These are phyloP conservation scores for Ophiostoma populinum DNA, from an alignment of 2,329 filamentous ascomycete species.

Conservation along the genomic window DNA sequence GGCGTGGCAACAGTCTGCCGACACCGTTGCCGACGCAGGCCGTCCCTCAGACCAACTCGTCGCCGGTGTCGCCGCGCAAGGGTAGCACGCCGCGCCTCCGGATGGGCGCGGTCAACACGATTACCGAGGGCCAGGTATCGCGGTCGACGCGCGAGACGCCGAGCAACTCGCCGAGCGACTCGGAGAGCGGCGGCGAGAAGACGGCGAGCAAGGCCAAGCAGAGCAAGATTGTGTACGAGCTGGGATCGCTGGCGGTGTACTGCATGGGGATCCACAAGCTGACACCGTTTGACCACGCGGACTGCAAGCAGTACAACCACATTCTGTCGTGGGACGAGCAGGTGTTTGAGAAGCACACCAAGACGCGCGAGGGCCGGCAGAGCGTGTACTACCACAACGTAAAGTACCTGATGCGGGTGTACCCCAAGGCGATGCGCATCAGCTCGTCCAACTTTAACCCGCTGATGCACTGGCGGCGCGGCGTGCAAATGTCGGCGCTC, in stretches of 20 bases:
- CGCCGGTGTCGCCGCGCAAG: conserved; percentile 22
- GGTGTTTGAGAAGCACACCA: conserved; percentile 67
- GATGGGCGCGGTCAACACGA: conserved; percentile 41
- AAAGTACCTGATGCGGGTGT: conserved; percentile 82
- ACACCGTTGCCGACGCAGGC: conserved; percentile 47
- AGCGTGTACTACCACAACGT: conserved; percentile 80
- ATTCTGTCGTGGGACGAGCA: conserved; percentile 90
- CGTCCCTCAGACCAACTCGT: conserved; percentile 27
- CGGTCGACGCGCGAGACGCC: conserved; percentile 25
- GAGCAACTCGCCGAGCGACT: conserved; percentile 53
- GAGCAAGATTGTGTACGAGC: conserved; percentile 71
- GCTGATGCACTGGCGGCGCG: conserved; percentile 80
- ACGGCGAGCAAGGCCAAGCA: conserved; percentile 39
- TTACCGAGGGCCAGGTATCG: conserved; percentile 35
- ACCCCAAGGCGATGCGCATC: conserved; percentile 67
- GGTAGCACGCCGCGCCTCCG: conserved; percentile 33
- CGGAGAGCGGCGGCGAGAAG: conserved; percentile 52
- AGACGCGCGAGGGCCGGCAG: conserved; percentile 57
- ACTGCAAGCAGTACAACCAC: conserved; percentile 81
- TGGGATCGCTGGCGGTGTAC: conserved; percentile 74
- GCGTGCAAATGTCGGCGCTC: conserved; percentile 92
- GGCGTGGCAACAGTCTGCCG: conserved; percentile 54
- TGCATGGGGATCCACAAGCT: conserved; percentile 58
- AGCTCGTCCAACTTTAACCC: conserved; percentile 91
- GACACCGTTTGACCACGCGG: conserved; percentile 56